Base-by-base conservation (phyloP, 768 basidiomycete genomes). In the Multifurca ochricompacta region DNA sequence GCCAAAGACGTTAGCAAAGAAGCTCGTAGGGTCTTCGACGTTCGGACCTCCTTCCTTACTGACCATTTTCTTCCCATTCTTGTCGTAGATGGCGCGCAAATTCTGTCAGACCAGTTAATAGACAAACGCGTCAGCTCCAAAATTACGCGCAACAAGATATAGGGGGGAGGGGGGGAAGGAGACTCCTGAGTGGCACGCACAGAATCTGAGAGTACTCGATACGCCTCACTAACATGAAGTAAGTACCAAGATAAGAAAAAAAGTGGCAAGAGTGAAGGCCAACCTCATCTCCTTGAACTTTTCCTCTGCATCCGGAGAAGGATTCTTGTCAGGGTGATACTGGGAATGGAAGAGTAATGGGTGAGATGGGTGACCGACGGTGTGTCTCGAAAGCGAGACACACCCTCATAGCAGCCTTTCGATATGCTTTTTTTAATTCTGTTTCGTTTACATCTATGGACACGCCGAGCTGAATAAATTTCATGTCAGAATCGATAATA, bases 221-320 rank as follows among this genome's bases (percentile, higher is more conserved):
- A 98, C 48, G 95, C 95, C 80, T 95, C 93, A 67, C 91, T 91
- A 62, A 6, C 19, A 13, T 6, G 34, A n/a, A 19, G 21, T 9
- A 16, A 61, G 41, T 51, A 55, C 43, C 9, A 41, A 30, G 18
- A 50, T 56, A 10, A 48, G n/a, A 8, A 14, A 50, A 44, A n/a
- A 57, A 39, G 31, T 1, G 32, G 8, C 32, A 13, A 9, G 16
- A 39, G 35, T 32, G 18, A 30, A 28, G 8, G 68, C 59, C 69
- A 53, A 84, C 89, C 91, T 92, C 65, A 99, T 90, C 42, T 96
- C 90, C 71, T 97, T 95, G 75, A 99, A 99, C 74, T 84, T 93
- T 67, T 89, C 86, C 67, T 93, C 92, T 1, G 95, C 96, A 64
- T 91, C 91, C n/a, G 83, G 78, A 4, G 90, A 87, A 6, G 81